Percentiles rank a stretch among this genome's conserved stretches.
Evolutionary conservation across 2,329 filamentous ascomycete genomes (phyloP).

Genomic region (Knufia petricola): DNA sequence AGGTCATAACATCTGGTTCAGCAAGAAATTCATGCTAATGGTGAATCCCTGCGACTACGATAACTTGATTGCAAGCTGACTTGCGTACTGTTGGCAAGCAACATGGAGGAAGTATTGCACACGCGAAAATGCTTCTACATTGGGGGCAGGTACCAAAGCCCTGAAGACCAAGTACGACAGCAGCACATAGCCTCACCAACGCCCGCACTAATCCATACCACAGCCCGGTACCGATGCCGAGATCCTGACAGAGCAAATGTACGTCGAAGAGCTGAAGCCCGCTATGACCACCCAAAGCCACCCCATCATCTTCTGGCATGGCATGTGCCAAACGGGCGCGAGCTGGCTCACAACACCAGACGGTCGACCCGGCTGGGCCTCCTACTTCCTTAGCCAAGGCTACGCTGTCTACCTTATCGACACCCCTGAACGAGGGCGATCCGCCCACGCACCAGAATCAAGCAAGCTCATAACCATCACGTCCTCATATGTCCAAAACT

Average conservation of each 20-base stretch:
- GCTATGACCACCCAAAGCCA: constrained; percentile 18
- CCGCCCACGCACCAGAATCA: constrained; percentile 21
- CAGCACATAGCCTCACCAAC: not conserved
- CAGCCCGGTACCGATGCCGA: constrained; percentile 10
- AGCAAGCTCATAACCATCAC: constrained; percentile 17
- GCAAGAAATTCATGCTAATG: no score
- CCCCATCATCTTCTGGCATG: constrained; percentile 29
- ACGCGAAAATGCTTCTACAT: constrained; percentile 25
- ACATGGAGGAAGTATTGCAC: constrained; percentile 4
- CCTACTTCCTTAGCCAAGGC: constrained; percentile 37
- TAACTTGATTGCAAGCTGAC: no score
- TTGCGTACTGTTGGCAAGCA: no score
- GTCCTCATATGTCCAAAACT: constrained; percentile 24
- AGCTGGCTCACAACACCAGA: constrained; percentile 43
- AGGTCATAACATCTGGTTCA: no score
- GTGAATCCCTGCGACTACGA: no score
- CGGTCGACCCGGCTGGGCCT: constrained; percentile 38
- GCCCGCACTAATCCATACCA: not conserved
- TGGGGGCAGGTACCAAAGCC: constrained; percentile 24
- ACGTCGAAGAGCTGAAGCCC: constrained; percentile 29
- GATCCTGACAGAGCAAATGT: constrained; percentile 27
- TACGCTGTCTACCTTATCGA: constrained; percentile 40
- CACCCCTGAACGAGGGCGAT: constrained; percentile 31
- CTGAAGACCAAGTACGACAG: constrained; percentile 7
- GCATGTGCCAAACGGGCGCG: constrained; percentile 13